Evolutionary conservation across 1,139 yeast genomes (phyloP), one percentile per base, ranked within the genome.

Genomic region (Saccharomycopsis hybrid): DNA sequence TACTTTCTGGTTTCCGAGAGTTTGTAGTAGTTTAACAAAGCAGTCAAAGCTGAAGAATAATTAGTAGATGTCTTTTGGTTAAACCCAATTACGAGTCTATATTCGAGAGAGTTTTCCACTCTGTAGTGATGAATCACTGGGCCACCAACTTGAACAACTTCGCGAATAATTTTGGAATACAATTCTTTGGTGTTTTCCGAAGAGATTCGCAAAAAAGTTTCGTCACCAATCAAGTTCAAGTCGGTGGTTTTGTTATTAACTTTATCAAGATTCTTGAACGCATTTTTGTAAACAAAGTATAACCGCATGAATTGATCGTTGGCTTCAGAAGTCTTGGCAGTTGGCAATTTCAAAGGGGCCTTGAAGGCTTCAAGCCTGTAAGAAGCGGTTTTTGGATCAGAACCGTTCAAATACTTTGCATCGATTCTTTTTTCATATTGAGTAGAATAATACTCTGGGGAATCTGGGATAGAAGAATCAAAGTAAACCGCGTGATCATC

Each of bases 401-500:
- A 60, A 41, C 67, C 66, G 40, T 79, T 77, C 60, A 92, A 73
- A 67, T 87, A 90, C 62, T 76, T 73, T 60, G 84, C 87, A 66
- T 92, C 97, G 56, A 92, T 87, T 58, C 82, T 72, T 56, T 76
- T 74, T 65, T 85, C 89, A 59, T 75, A 76, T 56, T 69, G 65
- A 57, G 71, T 70, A 54, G 73, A 58, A 50, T 64, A 59, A 57
- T 68, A 67, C 52, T 68, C 65, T 38, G 60, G 60, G 36, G 70
- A 58, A 43, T 66, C 65, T 32, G 61, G 59, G 11, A 63, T 65
- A 18, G 63, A 57, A 31, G 94, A 80, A 64, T 88, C 96, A 65
- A 92, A 88, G 67, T 85, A 92, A 30, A 89, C 95, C 1, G 96
- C 97, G 62, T 89, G 96, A 64, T 85, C 92, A 18, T 80, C 85